A percentile compares a stretch with the other conserved stretches of the same genome.
These are phyloP conservation scores for Dichomitus squalens DNA, from an alignment of 1,284 basidiomycete species.

Conservation along the genomic window DNA sequence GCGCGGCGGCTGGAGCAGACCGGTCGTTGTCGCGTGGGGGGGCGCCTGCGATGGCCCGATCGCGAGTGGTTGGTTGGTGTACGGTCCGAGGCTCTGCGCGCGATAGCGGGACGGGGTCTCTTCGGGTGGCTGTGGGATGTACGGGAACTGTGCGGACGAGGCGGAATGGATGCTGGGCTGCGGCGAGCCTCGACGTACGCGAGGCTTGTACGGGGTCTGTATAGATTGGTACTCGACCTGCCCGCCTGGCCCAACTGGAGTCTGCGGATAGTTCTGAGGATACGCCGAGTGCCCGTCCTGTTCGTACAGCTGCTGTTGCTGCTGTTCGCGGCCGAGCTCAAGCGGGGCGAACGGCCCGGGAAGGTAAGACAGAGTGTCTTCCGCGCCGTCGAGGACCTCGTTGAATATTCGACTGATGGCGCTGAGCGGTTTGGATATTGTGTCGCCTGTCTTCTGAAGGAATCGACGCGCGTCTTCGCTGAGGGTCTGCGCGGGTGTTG, in stretches of 20 bases:
- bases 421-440: slow-evolving; percentile 83
- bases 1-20: slow-evolving; percentile 41
- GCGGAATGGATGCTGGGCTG: slow-evolving; percentile 27
- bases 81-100: slow-evolving; percentile 29
- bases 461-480: slow-evolving; percentile 81
- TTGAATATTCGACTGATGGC: slow-evolving; percentile 88
- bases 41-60: slow-evolving; percentile 40
- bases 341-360: slow-evolving; percentile 67
- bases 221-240: slow-evolving; percentile 35
- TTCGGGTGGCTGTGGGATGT: slow-evolving; percentile 35
- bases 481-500: slow-evolving; percentile 61
- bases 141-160: slow-evolving; percentile 33
- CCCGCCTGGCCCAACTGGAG: slow-evolving; percentile 39
- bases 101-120: slow-evolving; percentile 50
- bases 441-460: slow-evolving; percentile 87
- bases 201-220: slow-evolving; percentile 75
- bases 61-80: slow-evolving; percentile 44
- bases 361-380: slow-evolving; percentile 44
- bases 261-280: slow-evolving; percentile 32
- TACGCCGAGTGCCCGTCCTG: slow-evolving; percentile 22
- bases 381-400: slow-evolving; percentile 65
- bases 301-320: slow-evolving; percentile 27
- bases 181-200: slow-evolving; percentile 51
- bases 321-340: slow-evolving; percentile 52
- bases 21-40: slow-evolving; percentile 15